A percentile compares a stretch with the other conserved stretches of the same genome.
These are phyloP conservation scores for Arthrobotrys sphaeroides DNA, from an alignment of 2,329 filamentous ascomycete species.

Conservation along the genomic window DNA sequence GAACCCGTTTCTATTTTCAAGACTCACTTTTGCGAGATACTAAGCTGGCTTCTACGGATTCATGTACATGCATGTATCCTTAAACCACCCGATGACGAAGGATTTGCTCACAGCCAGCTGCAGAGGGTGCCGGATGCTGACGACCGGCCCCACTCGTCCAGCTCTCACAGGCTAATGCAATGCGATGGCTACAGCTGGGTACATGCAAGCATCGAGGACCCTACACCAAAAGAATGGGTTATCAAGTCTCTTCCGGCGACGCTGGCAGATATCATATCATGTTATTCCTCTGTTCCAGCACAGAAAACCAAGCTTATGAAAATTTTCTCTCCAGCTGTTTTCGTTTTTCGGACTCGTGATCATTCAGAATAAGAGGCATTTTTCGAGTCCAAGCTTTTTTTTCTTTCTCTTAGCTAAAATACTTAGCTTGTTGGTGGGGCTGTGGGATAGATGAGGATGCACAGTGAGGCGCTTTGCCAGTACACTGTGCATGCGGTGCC, in stretches of 20 bases:
- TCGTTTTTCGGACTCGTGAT: slow-evolving; percentile 40
- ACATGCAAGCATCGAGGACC: neutral
- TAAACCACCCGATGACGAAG: slow-evolving; percentile 30
- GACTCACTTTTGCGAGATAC: slow-evolving; percentile 11
- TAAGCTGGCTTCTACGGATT: too few species aligned
- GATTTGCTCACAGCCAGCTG: slow-evolving; percentile 28
- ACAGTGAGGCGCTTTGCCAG: slow-evolving; percentile 40
- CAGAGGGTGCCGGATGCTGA: slow-evolving; percentile 24
- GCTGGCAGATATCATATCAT: slow-evolving; percentile 8
- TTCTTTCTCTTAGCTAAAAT: neutral
- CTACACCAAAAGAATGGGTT: neutral
- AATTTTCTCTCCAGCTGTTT: too few species aligned
- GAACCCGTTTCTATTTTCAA: neutral
- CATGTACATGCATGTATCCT: neutral
- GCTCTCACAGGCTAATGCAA: neutral
- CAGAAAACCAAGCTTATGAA: neutral
- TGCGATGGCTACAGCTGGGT: slow-evolving; percentile 12
- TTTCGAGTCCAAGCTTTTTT: slow-evolving; percentile 26
- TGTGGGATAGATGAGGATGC: slow-evolving; percentile 16
- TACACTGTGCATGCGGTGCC: slow-evolving; percentile 27
- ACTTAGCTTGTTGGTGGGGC: slow-evolving; percentile 10
- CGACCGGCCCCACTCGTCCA: slow-evolving; percentile 13
- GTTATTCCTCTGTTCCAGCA: neutral
- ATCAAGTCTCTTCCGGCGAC: too few species aligned
- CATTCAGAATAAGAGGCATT: slow-evolving; percentile 12